These are phyloP conservation scores for Haplosporangium sp. DNA, from an alignment of 371 early-diverging fungal species.

Conservation along the genomic window DNA sequence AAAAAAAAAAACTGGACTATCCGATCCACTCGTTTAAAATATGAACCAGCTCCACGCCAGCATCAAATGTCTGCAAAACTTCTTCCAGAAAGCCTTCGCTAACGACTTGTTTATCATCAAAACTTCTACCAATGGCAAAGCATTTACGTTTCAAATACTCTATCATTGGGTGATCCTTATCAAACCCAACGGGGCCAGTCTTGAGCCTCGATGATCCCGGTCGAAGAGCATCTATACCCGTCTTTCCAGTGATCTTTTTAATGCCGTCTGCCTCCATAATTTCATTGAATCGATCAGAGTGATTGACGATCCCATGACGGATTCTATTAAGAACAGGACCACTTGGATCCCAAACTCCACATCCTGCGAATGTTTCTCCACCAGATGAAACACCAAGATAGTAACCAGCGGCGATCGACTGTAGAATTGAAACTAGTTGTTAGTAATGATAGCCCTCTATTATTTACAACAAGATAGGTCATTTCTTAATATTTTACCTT, in stretches of 20 bases:
- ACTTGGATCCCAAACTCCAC: constrained; percentile 64
- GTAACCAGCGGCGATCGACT: constrained; percentile 62
- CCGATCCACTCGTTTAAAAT: constrained; percentile 68
- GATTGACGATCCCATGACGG: constrained; percentile 58
- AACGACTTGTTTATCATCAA: constrained; percentile 64
- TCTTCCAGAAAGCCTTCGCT: constrained; percentile 65
- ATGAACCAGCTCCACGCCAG: constrained; percentile 65
- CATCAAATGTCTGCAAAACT: constrained; percentile 62
- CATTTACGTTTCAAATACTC: constrained; percentile 62
- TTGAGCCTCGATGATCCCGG: constrained; percentile 54
- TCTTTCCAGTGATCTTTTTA: constrained; percentile 57
- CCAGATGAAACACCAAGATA: constrained; percentile 59
- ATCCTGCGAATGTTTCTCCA: constrained; percentile 57
- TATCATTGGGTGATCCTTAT: constrained; percentile 67
- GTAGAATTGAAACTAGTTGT: background rate
- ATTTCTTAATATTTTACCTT: constrained; percentile 35
- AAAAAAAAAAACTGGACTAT: constrained; percentile 5
- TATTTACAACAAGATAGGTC: no score
- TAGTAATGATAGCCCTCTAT: background rate
- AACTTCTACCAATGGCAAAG: constrained; percentile 60
- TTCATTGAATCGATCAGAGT: constrained; percentile 59
- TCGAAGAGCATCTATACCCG: constrained; percentile 57
- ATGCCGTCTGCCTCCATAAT: constrained; percentile 61
- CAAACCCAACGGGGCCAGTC: constrained; percentile 60
- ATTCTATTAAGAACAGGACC: constrained; percentile 52